phyloP scores from a whole-genome alignment of 768 basidiomycete species.

The Lepiota venenata region DNA sequence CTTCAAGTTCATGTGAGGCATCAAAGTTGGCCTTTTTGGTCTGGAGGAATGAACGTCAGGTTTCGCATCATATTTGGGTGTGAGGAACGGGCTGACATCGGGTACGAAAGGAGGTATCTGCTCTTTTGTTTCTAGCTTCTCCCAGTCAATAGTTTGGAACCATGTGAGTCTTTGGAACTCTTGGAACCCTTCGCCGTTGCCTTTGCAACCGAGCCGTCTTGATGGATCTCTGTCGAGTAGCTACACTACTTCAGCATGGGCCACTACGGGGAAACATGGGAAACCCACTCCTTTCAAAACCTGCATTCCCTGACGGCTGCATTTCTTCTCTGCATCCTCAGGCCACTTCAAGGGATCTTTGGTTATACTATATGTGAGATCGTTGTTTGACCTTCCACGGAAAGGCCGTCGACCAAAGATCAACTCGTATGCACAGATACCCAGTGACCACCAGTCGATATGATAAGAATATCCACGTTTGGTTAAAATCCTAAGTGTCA shows the following conservation, averaged over 20 bases:
- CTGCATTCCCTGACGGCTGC: constrained; percentile 72
- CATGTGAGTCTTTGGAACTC: constrained; percentile 81
- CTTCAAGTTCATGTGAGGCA: constrained; percentile 96
- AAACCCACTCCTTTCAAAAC: constrained; percentile 74
- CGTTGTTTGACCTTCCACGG: constrained; percentile 89
- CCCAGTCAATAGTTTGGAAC: constrained; percentile 92
- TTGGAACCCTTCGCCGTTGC: constrained; percentile 73
- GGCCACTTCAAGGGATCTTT: constrained; percentile 88
- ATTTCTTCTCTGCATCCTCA: constrained; percentile 81
- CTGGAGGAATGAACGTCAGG: constrained; percentile 35
- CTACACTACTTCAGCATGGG: constrained; percentile 34
- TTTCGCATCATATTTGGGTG: constrained; percentile 9
- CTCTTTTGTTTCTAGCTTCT: constrained; percentile 72
- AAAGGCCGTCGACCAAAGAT: constrained; percentile 91
- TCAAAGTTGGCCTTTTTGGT: constrained; percentile 99
- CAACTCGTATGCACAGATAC: constrained; percentile 90
- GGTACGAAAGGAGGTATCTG: constrained; percentile 83
- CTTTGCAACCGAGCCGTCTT: constrained; percentile 80
- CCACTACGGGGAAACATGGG: background rate
- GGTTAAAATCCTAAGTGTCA: constrained; percentile 57
- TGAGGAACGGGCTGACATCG: constrained; percentile 51
- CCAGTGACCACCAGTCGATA: constrained; percentile 97
- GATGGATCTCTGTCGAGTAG: constrained; percentile 83
- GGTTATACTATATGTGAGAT: constrained; percentile 89
- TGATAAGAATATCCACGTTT: constrained; percentile 94